phyloP scores from a whole-genome alignment of 1,284 basidiomycete species.

The Pseudozyma thailandica region DNA sequence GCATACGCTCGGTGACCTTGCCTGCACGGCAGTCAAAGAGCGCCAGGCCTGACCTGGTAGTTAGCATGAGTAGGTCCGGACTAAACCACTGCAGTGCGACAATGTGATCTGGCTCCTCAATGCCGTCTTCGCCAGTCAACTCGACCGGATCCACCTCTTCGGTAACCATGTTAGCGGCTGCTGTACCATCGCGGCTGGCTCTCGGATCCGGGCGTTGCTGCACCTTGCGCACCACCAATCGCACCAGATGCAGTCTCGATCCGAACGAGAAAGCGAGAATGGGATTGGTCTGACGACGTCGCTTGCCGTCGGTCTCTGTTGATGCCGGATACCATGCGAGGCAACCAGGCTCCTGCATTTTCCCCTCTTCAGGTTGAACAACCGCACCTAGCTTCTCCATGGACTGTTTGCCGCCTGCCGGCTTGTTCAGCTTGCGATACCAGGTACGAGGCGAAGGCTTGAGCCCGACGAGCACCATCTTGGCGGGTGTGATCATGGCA shows the following conservation, averaged over 20 bases:
- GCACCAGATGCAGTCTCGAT: slow-evolving; percentile 43
- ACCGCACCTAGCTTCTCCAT: slow-evolving; percentile 15
- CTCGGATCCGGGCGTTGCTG: slow-evolving; percentile 19
- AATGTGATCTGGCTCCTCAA: slow-evolving; percentile 66
- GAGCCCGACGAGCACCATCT: slow-evolving; percentile 90
- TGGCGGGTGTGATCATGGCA: slow-evolving; percentile 87
- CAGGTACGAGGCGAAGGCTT: slow-evolving; percentile 93
- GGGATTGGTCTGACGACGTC: slow-evolving; percentile 48
- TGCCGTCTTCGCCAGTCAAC: slow-evolving; percentile 34
- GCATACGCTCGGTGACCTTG: slow-evolving; percentile 53
- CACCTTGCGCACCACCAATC: slow-evolving; percentile 36
- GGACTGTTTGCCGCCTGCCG: neutral
- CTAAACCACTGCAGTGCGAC: slow-evolving; percentile 71
- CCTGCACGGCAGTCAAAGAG: slow-evolving; percentile 55
- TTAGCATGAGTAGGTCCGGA: slow-evolving; percentile 55
- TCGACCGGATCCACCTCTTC: slow-evolving; percentile 46
- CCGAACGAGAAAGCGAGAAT: slow-evolving; percentile 62
- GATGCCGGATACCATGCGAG: slow-evolving; percentile 63
- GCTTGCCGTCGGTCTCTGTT: slow-evolving; percentile 32
- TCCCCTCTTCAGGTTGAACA: neutral
- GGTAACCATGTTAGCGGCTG: slow-evolving; percentile 1
- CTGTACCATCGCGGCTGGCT: neutral
- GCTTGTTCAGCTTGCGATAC: slow-evolving; percentile 70
- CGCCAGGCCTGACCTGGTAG: slow-evolving; percentile 32
- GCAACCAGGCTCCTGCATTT: slow-evolving; percentile 25